Evolutionary conservation across 192 early-diverging fungal species (phyloP), one percentile per base, ranked within the genome.

Genomic region (Lunasporangiospora selenospora): DNA sequence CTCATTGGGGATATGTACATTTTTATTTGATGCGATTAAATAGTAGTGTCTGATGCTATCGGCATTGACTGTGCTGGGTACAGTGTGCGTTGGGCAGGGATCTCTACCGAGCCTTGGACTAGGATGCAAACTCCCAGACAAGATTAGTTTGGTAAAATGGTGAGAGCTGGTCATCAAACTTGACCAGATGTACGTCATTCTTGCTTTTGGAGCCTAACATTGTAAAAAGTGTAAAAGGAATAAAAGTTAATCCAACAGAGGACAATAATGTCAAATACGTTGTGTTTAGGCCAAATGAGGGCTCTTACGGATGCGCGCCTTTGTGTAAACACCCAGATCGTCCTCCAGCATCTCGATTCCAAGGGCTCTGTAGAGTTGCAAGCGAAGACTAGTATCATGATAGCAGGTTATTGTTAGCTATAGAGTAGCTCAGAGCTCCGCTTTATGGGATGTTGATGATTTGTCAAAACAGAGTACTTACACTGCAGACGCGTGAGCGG

Each of bases 301-400:
- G 12, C 12, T 51, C 73, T 76, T 66, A 76, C 75, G 58, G 34
- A 77, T 58, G 16, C 75, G 59, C 5, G 75, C 75, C 34, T 64
- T 77, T 18, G 66, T 45, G 40, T 69, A 77, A 0, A 42, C 48
- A 12, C 75, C 65, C 8, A 63, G 37, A 2, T 67, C 75, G 18
- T 69, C 62, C 50, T 77, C 75, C 50, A 77, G 47, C 54, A 77
- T 62, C 58, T 77, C 75, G 26, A 77, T 69, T 11, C 75, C 75
- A 18, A 77, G 46, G 52, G 65, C 65, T 58, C 75, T 56, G 52
- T 77, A 77, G 29, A 77, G 31, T 18, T 77, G 75, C 7, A 77
- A 50, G 12, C 62, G 65, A 3, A 77, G 49, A 12, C 75, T 76
- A 52, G 5, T 15, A n/a, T n/a, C n/a, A n/a, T n/a, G n/a, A n/a